Evolutionary conservation across 2,329 filamentous ascomycete species (phyloP), one percentile per base, ranked within the genome.

Genomic region (Pyrenophora seminiperda): DNA sequence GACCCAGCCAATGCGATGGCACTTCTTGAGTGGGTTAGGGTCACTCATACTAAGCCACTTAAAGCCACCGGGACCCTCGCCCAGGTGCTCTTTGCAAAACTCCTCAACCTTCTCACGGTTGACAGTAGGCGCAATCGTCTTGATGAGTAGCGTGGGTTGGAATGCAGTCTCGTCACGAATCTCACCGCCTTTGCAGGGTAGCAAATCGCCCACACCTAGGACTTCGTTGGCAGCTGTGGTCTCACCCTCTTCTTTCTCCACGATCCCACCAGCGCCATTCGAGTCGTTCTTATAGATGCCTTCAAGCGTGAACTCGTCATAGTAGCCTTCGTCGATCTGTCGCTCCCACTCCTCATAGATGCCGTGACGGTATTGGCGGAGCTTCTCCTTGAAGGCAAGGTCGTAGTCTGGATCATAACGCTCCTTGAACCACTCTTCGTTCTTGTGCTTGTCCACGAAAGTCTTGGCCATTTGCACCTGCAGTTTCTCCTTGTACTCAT

Each of bases 371-470:
- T 90, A 91, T 38, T 91, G 88, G 72, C 88, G 88, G 44, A 97
- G 78, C 65, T 90, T 88, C 52, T 79, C 78, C 47, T 88, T 86
- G 65, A 97, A 84, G 2, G 83, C 81, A 59, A 92, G 87, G 43
- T 90, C 82, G 46, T 93, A 85, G 61, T 94, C 90, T 1, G 90
- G 84, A 22, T 95, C 87, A 65, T 99, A 99, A 70, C 91, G 87
- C 75, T 99, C 94, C 63, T 88, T 90, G 77, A 99, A 99, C 94
- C 94, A 99, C 70, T 99, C 93, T 72, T 99, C 94, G 34, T 86
- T 86, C 71, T 96, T 96, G 75, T 99, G 94, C 63, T 91, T 88
- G 41, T 88, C 84, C 33, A 99, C 94, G 70, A 99, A 99, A 1
- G 83, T 80, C 58, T 91, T 86, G 0, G 94, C 92, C 88, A 96